Evolutionary conservation across 208 protist genomes (phyloP).

Genomic region (Strigomonas culicis): DNA sequence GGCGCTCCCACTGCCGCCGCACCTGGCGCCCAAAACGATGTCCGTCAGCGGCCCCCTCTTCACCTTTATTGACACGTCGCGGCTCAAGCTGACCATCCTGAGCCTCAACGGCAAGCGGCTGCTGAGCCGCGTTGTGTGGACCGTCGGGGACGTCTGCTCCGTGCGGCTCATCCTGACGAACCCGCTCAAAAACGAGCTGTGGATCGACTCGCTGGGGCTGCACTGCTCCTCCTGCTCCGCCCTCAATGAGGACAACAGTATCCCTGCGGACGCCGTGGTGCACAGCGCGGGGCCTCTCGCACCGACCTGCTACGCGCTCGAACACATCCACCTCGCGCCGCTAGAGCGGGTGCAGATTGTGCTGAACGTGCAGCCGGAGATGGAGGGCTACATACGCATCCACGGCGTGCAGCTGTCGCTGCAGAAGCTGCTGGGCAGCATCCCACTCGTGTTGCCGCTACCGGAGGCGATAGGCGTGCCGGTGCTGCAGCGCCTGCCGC

Average conservation of each 20-base stretch:
- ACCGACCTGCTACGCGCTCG: slow-evolving; percentile 65
- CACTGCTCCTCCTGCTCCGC: slow-evolving; percentile 26
- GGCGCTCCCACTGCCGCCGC: slow-evolving; percentile 62
- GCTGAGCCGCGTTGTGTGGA: slow-evolving; percentile 73
- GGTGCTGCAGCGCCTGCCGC: slow-evolving; percentile 71
- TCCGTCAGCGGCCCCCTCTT: slow-evolving; percentile 78
- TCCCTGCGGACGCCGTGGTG: background rate
- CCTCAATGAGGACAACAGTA: slow-evolving; percentile 10
- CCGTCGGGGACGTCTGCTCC: slow-evolving; percentile 70
- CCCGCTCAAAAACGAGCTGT: slow-evolving; percentile 43
- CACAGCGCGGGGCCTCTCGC: slow-evolving; percentile 18
- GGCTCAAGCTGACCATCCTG: slow-evolving; percentile 79
- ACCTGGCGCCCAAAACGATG: slow-evolving; percentile 78
- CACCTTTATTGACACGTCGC: slow-evolving; percentile 86
- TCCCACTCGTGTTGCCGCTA: slow-evolving; percentile 35
- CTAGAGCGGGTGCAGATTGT: slow-evolving; percentile 38
- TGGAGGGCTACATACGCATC: slow-evolving; percentile 55
- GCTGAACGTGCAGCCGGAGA: slow-evolving; percentile 66
- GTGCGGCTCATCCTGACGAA: slow-evolving; percentile 74
- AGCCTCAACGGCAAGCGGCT: slow-evolving; percentile 77
- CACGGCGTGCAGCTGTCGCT: slow-evolving; percentile 57
- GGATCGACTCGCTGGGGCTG: slow-evolving; percentile 52
- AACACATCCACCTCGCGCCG: slow-evolving; percentile 44
- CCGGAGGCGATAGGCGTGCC: slow-evolving; percentile 50
- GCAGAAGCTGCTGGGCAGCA: slow-evolving; percentile 20